These are phyloP conservation scores for Hyphopichia burtonii DNA, from an alignment of 1,139 yeast genomes.

Conservation along the genomic window DNA sequence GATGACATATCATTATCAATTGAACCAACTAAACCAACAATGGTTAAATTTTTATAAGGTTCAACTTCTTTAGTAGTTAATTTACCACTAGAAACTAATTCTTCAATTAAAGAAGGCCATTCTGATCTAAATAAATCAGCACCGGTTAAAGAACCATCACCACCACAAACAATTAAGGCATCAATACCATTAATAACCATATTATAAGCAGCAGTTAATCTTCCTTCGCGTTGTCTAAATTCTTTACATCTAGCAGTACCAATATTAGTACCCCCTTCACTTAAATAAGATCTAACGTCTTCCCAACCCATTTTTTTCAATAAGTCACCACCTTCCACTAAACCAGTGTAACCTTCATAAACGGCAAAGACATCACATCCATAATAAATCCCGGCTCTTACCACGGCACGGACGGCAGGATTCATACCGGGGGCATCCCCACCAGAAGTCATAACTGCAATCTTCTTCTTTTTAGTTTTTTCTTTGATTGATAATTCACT, in stretches of 20 bases:
- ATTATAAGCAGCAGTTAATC: slow-evolving; percentile 79
- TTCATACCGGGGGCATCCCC: slow-evolving; percentile 99
- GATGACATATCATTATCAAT: slow-evolving; percentile 97
- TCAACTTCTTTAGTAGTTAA: slow-evolving; percentile 57
- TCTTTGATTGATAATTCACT: slow-evolving; percentile 1
- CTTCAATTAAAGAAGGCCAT: slow-evolving; percentile 85
- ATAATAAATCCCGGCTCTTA: slow-evolving; percentile 79
- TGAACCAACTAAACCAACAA: slow-evolving; percentile 94
- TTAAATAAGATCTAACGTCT: slow-evolving; percentile 88
- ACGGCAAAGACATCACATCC: slow-evolving; percentile 96
- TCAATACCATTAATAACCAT: slow-evolving; percentile 88
- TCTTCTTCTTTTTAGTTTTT: slow-evolving; percentile 44
- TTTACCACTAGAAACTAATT: slow-evolving; percentile 54
- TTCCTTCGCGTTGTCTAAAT: slow-evolving; percentile 81
- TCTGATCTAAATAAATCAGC: slow-evolving; percentile 92
- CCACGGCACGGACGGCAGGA: slow-evolving; percentile 91
- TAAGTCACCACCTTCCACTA: slow-evolving; percentile 79
- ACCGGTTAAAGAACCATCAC: slow-evolving; percentile 97
- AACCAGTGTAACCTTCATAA: slow-evolving; percentile 93
- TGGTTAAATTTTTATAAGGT: slow-evolving; percentile 72
- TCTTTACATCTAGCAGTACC: slow-evolving; percentile 94
- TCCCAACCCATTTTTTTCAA: slow-evolving; percentile 84
- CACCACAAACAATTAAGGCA: slow-evolving; percentile 97
- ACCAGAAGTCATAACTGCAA: slow-evolving; percentile 97
- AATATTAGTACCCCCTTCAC: slow-evolving; percentile 91